Evolutionary conservation across 192 early-diverging fungal species (phyloP).

Genomic region (Backusella circina): DNA sequence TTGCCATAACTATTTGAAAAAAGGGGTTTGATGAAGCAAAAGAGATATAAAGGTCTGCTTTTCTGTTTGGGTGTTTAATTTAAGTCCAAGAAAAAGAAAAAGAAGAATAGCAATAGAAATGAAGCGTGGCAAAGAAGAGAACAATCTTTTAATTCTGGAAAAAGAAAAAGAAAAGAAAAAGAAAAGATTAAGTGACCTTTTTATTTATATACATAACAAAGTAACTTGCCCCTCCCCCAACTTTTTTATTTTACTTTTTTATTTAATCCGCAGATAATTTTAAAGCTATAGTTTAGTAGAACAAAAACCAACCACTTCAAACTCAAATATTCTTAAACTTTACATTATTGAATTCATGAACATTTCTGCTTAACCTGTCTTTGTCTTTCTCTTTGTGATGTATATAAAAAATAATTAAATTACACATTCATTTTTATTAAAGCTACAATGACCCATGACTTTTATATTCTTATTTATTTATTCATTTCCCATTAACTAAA

Average conservation of each 20-base stretch:
- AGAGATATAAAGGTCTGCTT: not conserved
- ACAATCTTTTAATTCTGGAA: not conserved
- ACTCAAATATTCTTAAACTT: slow-evolving; percentile 1
- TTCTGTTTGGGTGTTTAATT: not conserved
- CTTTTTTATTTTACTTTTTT: not conserved
- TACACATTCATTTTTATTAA: not conserved
- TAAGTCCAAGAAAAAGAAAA: not conserved
- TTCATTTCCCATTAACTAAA: not conserved
- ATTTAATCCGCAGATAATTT: not conserved
- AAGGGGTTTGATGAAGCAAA: not conserved
- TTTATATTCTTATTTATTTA: not conserved
- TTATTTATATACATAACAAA: not conserved
- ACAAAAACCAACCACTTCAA: not conserved
- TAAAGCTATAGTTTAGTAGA: not conserved
- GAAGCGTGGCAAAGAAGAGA: not conserved
- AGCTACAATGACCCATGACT: not conserved
- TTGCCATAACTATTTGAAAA: not conserved
- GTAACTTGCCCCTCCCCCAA: not conserved
- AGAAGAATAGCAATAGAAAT: not conserved
- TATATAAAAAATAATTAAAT: not conserved
- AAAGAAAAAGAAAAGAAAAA: not conserved
- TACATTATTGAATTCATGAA: not conserved
- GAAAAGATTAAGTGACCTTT: not conserved
- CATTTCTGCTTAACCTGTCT: not conserved
- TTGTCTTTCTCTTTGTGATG: not conserved